phyloP scores from a whole-genome alignment of 805 yeast genomes.

The Schizosaccharomyces japonicus region DNA sequence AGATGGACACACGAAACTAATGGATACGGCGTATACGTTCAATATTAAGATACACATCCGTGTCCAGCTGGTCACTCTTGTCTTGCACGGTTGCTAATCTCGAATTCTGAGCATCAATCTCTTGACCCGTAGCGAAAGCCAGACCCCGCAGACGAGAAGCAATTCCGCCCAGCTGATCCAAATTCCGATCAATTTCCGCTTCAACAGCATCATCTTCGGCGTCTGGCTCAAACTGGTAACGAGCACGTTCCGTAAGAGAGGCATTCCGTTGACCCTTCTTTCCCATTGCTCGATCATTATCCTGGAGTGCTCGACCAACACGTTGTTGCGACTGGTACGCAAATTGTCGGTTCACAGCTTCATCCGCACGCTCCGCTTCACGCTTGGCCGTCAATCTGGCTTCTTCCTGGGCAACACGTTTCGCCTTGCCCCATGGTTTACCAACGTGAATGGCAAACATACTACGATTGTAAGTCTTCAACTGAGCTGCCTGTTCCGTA shows the following conservation, averaged over 20 bases:
- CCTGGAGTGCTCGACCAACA: conserved; percentile 25
- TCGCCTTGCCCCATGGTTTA: conserved; percentile 73
- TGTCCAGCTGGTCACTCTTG: conserved; percentile 63
- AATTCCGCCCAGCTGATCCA: conserved; percentile 50
- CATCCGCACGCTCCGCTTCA: conserved; percentile 34
- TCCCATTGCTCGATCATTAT: conserved; percentile 9
- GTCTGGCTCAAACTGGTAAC: conserved; percentile 70
- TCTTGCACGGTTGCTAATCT: conserved; percentile 58
- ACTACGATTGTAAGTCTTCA: conserved; percentile 56
- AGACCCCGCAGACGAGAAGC: conserved; percentile 47
- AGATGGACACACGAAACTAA: too few species aligned
- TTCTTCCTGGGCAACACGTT: conserved; percentile 52
- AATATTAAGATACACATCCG: conserved; percentile 56
- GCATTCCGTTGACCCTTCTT: conserved; percentile 21
- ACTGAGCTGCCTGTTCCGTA: conserved; percentile 56
- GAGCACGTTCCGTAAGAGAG: conserved; percentile 32
- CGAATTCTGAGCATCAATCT: conserved; percentile 53
- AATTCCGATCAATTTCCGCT: conserved; percentile 57
- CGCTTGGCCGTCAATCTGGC: conserved; percentile 37
- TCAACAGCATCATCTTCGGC: conserved; percentile 85
- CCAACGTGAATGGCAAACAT: conserved; percentile 56
- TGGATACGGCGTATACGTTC: conserved; percentile 34
- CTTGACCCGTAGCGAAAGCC: conserved; percentile 52
- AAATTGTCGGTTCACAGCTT: conserved; percentile 35
- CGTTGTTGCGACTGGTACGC: conserved; percentile 46